Conservation (phyloP, 768 basidiomycete genomes). For the Boletus fagicola region DNA sequence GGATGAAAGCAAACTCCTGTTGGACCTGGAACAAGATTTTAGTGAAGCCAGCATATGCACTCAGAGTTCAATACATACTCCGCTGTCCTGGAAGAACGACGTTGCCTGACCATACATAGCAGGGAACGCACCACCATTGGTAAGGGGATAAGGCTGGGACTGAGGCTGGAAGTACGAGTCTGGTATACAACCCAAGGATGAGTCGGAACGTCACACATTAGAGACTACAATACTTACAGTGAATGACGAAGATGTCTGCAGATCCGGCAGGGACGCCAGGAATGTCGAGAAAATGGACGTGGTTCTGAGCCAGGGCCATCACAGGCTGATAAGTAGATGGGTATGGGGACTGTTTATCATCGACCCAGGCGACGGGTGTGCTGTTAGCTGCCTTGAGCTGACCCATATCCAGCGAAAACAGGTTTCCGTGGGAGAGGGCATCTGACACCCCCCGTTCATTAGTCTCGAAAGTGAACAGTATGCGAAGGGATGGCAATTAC, state of each 20-base stretch:
- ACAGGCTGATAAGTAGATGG: constrained; percentile 62
- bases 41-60: neutral
- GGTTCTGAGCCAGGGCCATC: constrained; percentile 83
- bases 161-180: constrained; percentile 79
- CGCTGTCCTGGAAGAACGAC: constrained; percentile 60
- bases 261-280: constrained; percentile 65
- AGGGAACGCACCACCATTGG: constrained; percentile 56
- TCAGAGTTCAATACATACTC: constrained; percentile 38
- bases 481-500: constrained; percentile 33
- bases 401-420: constrained; percentile 73
- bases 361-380: constrained; percentile 60
- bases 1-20: constrained; percentile 74
- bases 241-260: constrained; percentile 81
- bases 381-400: constrained; percentile 58
- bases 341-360: constrained; percentile 57
- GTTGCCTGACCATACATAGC: constrained; percentile 64
- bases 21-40: constrained; percentile 46
- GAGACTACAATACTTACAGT: constrained; percentile 54
- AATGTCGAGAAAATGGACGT: constrained; percentile 78
- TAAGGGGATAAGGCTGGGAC: constrained; percentile 53
- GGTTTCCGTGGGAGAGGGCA: constrained; percentile 60
- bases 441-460: constrained; percentile 40
- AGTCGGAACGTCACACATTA: neutral
- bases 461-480: neutral
- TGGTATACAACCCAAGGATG: constrained; percentile 27